These are phyloP conservation scores for Candida pseudoglaebosa DNA, from an alignment of 805 yeast species.

Conservation along the genomic window DNA sequence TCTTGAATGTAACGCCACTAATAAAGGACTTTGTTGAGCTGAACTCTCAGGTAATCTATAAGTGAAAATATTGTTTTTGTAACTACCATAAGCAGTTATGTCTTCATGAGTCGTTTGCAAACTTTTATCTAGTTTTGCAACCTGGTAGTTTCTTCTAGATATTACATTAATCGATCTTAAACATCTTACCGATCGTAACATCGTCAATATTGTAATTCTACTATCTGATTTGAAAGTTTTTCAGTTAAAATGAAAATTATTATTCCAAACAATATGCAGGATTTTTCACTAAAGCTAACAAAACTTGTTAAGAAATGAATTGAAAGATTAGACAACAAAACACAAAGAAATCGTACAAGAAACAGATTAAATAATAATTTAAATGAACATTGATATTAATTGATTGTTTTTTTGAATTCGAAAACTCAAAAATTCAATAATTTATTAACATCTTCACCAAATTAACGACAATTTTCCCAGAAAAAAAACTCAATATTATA, in stretches of 20 bases:
- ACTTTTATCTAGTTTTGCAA: slow-evolving; percentile 19
- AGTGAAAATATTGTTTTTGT: slow-evolving; percentile 38
- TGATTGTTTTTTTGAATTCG: too few species aligned
- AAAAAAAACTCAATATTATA: too few species aligned
- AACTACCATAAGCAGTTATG: slow-evolving; percentile 36
- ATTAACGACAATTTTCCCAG: too few species aligned
- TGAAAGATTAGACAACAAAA: too few species aligned
- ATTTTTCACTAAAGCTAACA: not conserved
- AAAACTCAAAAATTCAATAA: too few species aligned
- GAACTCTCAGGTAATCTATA: slow-evolving; percentile 45
- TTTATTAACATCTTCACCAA: too few species aligned
- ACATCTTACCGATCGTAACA: slow-evolving; percentile 2
- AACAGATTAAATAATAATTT: too few species aligned
- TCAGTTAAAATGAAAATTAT: not conserved
- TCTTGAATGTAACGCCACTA: slow-evolving; percentile 76
- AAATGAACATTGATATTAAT: too few species aligned
- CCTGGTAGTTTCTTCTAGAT: slow-evolving; percentile 15
- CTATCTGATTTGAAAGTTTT: not conserved
- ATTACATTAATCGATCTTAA: not conserved
- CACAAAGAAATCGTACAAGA: too few species aligned
- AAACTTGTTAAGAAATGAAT: too few species aligned
- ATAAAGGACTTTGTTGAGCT: slow-evolving; percentile 60
- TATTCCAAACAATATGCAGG: not conserved
- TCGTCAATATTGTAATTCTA: not conserved
- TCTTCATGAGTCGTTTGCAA: slow-evolving; percentile 24